Evolutionary conservation across 805 yeast genomes (phyloP), one percentile per base, ranked within the genome.

Genomic region (Huiozyma sinensis): DNA sequence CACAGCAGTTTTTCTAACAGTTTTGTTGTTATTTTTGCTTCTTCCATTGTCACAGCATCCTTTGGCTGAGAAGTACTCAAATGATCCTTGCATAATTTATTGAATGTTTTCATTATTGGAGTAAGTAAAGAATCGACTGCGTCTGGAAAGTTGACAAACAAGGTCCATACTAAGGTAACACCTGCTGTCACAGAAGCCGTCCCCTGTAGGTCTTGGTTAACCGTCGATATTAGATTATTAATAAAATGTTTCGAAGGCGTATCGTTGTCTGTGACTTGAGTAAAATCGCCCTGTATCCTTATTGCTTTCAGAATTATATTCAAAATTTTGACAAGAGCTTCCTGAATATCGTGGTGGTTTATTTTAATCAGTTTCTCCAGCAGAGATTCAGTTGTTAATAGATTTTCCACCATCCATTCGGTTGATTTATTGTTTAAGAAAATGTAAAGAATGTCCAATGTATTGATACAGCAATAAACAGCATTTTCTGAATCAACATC

Each of bases 1-100:
- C 81, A 80, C 43, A 92, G 67, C 28, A 87, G 77, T 60, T 83
- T 83, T 47, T 83, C 87, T 38, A 92, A 66, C 33, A 88, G 64
- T 46, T 74, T 77, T 0, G 92, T 81, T 0, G 94, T 83, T 72
- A 83, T 81, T 55, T 76, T 80, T 7, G 90, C 84, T 56, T 87
- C 95, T 43, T 83, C 95, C 24, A 67, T 58, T 0, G 64, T 53
- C 9, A 63, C 57, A 17, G 69, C 69, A 45, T 64, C 68, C 41
- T 58, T 64, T 2, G 71, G 61, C 47, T 66, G 72, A 1, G 71
- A 61, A 8, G 71, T 75, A 36, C 76, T 80, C 6, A 85, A 73
- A 56, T 89, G 95, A 60, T 89, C 97, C 52, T 86, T 86, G 57
- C 92, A 86, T 40, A 90, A 70, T 58, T 86, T 88, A 48, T 89